Evolutionary conservation across 257 asterid species (phyloP), one percentile per base, ranked within the genome.

Genomic region (Hygrophila difformis): DNA sequence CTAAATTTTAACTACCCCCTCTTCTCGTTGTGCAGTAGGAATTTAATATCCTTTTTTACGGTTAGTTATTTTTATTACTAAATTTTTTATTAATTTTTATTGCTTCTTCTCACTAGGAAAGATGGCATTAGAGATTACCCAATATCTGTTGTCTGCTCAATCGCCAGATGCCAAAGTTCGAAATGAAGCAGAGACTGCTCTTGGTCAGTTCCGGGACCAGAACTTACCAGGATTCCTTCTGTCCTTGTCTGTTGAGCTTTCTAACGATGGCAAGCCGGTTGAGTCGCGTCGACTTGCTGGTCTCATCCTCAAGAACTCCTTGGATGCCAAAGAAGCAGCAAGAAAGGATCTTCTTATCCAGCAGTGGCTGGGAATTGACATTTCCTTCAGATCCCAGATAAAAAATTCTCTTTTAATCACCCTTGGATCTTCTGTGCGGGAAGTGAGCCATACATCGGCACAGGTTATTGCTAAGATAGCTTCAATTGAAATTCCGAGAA

Each of bases 381-480:
- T 53, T 49, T 44, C 75, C 20, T 59, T 57, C 16, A 86, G 77
- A 59, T 70, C 87, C 41, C 93, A 86, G 71, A 77, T 86, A 2
- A 86, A 82, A 63, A 56, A 7, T 60, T 54, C 69, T 45, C 77
- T 86, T 40, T 44, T 82, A 49, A 72, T 49, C 68, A 82, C 93
- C 24, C 88, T 86, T 40, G 81, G 73, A 19, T 77, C 94, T 24
- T 49, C 89, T 58, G 69, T 69, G 13, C 53, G 70, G 31, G 93
- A 79, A 42, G 96, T 81, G 12, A 66, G 81, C 53, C 93, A 79
- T 56, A 79, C 94, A 29, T 77, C 93, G 34, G 63, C 94, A 52
- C 96, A 82, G 66, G 96, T 77, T 12, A 65, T 86, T 70, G 96
- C 94, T 15, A 86, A 82, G 77, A 56, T 79, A 17, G 94, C 96